Base-by-base conservation (phyloP, 1,284 basidiomycete genomes). In the Pseudozyma tsukubaensis region DNA sequence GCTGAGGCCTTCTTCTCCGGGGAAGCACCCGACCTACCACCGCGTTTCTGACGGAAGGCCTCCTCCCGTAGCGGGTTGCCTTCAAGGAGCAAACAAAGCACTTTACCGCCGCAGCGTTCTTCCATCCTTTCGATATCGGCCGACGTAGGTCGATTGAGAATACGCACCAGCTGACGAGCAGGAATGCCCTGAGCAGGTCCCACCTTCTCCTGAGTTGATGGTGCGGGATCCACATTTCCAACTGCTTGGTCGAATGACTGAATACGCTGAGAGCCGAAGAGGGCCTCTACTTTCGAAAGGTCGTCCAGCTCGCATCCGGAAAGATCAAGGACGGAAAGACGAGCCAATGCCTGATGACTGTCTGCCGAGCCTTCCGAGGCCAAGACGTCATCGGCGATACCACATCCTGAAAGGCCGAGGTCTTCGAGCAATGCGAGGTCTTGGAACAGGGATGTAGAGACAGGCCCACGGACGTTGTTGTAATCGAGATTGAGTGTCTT, bases 371-470 rank as follows among this genome's bases (percentile, higher is more conserved):
- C 34, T 7, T 59, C 56, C n/a, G 39, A 24, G n/a, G 54, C 37
- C 48, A 83, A 77, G 14, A 82, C 75, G 14, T 78, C 69, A 43
- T 81, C 80, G 4, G 47, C 63, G 11, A 83, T 68, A 44, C 75
- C 77, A 47, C 80, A 80, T n/a, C 76, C 79, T 29, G 60, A 63
- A 34, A 83, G 52, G 11, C 62, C 67, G 9, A 82, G 76, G 35
- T 77, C 67, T 36, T 77, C 65, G 10, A 82, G 59, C n/a, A 39
- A 49, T 19, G 39, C 44, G 1, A 70, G 61, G 11, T 70, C 50
- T 13, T 60, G 57, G 50, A 80, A 74, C 6, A 71, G 43, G 9
- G 55, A 32, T 13, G 69, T 44, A 10, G 75, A 70, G 34, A 82
- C 56, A 2, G 79, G 76, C n/a, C 75, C 78, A 32, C 76, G 71